Base-by-base conservation (phyloP, 1,284 basidiomycete genomes). In the Sporisorium scitamineum region DNA sequence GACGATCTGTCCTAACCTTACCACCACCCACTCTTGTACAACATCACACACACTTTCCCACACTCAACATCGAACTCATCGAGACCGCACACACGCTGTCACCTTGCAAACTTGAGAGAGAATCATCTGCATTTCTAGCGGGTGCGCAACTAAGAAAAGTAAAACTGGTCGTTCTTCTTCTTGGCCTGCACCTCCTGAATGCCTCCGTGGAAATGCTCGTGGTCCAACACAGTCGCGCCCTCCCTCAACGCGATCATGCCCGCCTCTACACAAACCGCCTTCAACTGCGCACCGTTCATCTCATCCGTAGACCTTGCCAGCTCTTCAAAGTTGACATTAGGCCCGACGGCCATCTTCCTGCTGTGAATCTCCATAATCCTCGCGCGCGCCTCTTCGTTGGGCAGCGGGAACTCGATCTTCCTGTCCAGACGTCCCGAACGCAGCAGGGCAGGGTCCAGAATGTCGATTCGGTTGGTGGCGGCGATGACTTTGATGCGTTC, bases 401-500 rank as follows among this genome's bases (percentile, higher is more conserved):
- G 92, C 48, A 93, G 86, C 1, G 91, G 91, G 88, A 93, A 93
- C 83, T 93, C 92, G 78, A 93, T 92, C 87, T 93, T 93, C 67
- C 92, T 87, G 84, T 93, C 92, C 55, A 93, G 87, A 78, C 92
- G 89, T 57, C 92, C 92, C 16, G 91, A 92, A 66, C 92, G 90
- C 24, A 93, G 89, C 11, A 93, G 87, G 0, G 92, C 92, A 3
- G 92, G 91, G 83, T 93, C 92, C 50, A 99, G 91, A 70, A 98
- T 98, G 87, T 99, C 96, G 82, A 99, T 99, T 85, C 96, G 91
- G 87, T 99, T 99, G 32, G 96, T 99, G 1, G 96, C 96, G 16
- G 96, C 96, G 78, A 99, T 98, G 75, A 99, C 96, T 90, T 99
- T 99, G 89, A 99, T 99, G 67, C 95, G 90, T 69, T 94, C 93